Conservation (phyloP, 345 rosid species). For the Citrus sp. region DNA sequence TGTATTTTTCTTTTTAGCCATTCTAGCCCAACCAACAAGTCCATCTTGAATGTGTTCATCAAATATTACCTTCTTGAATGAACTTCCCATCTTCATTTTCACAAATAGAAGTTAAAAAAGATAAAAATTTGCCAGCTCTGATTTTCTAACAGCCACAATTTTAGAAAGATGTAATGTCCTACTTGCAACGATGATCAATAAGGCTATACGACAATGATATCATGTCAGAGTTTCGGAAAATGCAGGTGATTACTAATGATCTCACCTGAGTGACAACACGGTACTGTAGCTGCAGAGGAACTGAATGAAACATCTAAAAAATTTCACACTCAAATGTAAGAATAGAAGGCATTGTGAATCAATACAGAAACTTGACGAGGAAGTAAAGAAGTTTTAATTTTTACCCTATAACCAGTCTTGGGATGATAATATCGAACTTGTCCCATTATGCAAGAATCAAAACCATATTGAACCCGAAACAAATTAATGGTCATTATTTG, state of each 20-base stretch:
- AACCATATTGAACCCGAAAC: background rate
- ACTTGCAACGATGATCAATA: background rate
- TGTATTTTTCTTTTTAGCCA: conserved; percentile 41
- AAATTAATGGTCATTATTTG: background rate
- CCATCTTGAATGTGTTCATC: conserved; percentile 55
- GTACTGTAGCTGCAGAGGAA: conserved; percentile 15
- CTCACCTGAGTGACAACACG: conserved; percentile 4
- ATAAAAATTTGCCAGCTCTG: background rate
- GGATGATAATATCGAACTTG: background rate
- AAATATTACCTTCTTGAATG: conserved; percentile 64
- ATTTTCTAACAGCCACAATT: background rate
- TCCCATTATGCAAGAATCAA: conserved; percentile 13
- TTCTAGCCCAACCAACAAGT: conserved; percentile 72
- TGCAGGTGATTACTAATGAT: background rate
- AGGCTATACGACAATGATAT: too few species aligned
- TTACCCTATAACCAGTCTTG: conserved; percentile 8
- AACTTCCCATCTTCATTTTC: conserved; percentile 75
- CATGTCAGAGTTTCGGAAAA: too few species aligned
- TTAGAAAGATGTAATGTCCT: background rate
- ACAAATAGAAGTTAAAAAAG: background rate
- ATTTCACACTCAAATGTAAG: background rate
- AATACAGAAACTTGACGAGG: background rate
- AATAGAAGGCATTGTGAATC: background rate
- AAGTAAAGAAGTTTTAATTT: background rate
- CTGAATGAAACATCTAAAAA: conserved; percentile 5